A percentile compares a stretch with the other conserved stretches of the same genome.
Evolutionary conservation across 352 stramenopile species (phyloP).

Genomic region (Globisporangium carolinianum): DNA sequence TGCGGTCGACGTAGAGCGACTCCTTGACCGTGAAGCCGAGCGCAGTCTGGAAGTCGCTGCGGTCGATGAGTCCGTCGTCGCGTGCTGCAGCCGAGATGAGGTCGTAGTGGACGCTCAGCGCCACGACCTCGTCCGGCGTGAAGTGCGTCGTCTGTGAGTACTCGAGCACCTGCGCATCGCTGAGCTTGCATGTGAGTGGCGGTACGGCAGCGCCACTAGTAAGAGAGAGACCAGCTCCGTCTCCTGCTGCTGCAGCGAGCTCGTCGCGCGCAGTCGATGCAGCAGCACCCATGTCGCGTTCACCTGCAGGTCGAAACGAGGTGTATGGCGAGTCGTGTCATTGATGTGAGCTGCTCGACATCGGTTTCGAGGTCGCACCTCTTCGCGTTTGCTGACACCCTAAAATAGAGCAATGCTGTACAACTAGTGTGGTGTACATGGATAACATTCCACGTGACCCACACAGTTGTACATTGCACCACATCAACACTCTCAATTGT

Average conservation of each 20-base stretch:
- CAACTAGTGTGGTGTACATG: too few relatives aligned
- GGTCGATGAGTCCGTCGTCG: constrained; percentile 69
- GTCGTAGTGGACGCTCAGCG: constrained; percentile 56
- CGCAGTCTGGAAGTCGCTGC: constrained; percentile 72
- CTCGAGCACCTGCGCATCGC: constrained; percentile 33
- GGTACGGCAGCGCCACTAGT: neutral
- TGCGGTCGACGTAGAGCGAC: constrained; percentile 77
- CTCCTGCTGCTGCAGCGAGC: constrained; percentile 10
- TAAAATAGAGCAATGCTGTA: too few relatives aligned
- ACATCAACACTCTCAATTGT: neutral
- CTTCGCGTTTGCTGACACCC: too few relatives aligned
- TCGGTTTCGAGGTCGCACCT: neutral
- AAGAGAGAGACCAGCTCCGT: neutral
- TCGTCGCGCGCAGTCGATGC: constrained; percentile 57
- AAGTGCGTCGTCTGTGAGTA: constrained; percentile 47
- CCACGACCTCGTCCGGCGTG: constrained; percentile 47
- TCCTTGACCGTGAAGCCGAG: constrained; percentile 74
- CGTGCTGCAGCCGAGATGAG: constrained; percentile 56
- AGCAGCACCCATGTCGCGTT: constrained; percentile 37
- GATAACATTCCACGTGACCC: too few relatives aligned
- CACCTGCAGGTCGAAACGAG: too few relatives aligned
- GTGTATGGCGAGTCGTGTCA: too few relatives aligned
- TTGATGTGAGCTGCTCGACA: neutral
- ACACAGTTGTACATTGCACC: too few relatives aligned
- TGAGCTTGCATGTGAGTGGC: constrained; percentile 48